These are phyloP conservation scores for Luvunga scandens DNA, from an alignment of 345 rosid species.

Conservation along the genomic window DNA sequence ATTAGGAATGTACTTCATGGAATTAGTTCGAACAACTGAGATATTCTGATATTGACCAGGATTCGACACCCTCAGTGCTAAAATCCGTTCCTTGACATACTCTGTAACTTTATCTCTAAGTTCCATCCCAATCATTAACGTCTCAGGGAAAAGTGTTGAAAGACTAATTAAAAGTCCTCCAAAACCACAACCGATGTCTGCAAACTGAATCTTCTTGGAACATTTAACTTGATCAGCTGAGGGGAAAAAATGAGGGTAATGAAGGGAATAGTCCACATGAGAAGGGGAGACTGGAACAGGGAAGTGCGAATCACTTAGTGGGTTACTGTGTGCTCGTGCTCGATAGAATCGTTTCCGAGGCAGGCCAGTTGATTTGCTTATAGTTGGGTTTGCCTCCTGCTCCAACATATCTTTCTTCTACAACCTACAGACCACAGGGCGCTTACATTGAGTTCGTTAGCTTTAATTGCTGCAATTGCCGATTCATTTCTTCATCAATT, in stretches of 20 bases:
- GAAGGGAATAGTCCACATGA: conserved; percentile 58
- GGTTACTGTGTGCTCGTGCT: conserved; percentile 82
- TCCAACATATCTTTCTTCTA: conserved; percentile 37
- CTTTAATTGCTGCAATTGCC: not conserved
- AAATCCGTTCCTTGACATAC: conserved; percentile 71
- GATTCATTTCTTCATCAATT: not conserved
- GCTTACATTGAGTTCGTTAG: not conserved
- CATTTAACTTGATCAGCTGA: conserved; percentile 18
- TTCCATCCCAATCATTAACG: conserved; percentile 81
- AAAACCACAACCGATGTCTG: conserved; percentile 79
- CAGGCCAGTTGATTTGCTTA: conserved; percentile 68
- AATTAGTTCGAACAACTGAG: conserved; percentile 77
- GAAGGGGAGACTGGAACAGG: conserved; percentile 64
- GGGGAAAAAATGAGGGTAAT: conserved; percentile 49
- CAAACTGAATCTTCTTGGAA: conserved; percentile 57
- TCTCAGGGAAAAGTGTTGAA: conserved; percentile 65
- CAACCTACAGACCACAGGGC: not conserved
- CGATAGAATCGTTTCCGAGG: conserved; percentile 78
- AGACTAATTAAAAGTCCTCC: conserved; percentile 76
- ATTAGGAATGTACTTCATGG: conserved; percentile 82
- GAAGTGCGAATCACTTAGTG: conserved; percentile 76
- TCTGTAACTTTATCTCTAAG: conserved; percentile 74
- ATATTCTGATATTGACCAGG: conserved; percentile 59
- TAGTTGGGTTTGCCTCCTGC: conserved; percentile 42
- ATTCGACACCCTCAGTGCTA: conserved; percentile 48